These are phyloP conservation scores for Dendryphion nanum DNA, from an alignment of 2,329 filamentous ascomycete genomes.

Conservation along the genomic window DNA sequence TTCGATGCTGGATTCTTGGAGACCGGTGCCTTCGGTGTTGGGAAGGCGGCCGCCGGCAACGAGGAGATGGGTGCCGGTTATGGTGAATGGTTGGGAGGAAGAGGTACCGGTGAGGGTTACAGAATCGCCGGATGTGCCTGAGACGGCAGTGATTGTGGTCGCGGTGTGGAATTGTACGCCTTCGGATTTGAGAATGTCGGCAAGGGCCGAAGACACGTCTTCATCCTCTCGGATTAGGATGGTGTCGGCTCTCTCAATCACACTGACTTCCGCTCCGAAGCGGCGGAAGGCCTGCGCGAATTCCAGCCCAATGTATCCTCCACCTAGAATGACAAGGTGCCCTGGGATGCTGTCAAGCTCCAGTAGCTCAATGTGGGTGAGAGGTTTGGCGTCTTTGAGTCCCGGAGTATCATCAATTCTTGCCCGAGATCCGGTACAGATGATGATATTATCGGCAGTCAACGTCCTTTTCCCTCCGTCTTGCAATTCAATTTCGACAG, in stretches of 20 bases:
- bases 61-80: constrained; percentile 49
- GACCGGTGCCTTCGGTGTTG: constrained; percentile 49
- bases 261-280: constrained; percentile 49
- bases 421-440: constrained; percentile 14
- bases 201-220: constrained; percentile 40
- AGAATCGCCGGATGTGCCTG: constrained; percentile 12
- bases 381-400: constrained; percentile 9
- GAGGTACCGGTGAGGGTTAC: constrained; percentile 22
- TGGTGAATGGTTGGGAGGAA: constrained; percentile 5
- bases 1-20: constrained; percentile 43
- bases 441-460: constrained; percentile 13
- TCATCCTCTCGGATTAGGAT: constrained; percentile 36
- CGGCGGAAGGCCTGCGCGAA: constrained; percentile 55
- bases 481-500: constrained; percentile 6
- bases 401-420: constrained; percentile 10
- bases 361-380: constrained; percentile 35
- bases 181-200: constrained; percentile 47
- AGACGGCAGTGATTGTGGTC: constrained; percentile 24
- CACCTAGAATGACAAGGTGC: constrained; percentile 53
- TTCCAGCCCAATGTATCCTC: constrained; percentile 54
- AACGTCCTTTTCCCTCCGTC: constrained; percentile 10
- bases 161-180: constrained; percentile 45
- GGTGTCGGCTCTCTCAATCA: constrained; percentile 45
- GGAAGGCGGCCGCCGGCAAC: constrained; percentile 51
- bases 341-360: constrained; percentile 48